These are phyloP conservation scores for Rehmannia glutinosa DNA, from an alignment of 257 asterid genomes.

Conservation along the genomic window DNA sequence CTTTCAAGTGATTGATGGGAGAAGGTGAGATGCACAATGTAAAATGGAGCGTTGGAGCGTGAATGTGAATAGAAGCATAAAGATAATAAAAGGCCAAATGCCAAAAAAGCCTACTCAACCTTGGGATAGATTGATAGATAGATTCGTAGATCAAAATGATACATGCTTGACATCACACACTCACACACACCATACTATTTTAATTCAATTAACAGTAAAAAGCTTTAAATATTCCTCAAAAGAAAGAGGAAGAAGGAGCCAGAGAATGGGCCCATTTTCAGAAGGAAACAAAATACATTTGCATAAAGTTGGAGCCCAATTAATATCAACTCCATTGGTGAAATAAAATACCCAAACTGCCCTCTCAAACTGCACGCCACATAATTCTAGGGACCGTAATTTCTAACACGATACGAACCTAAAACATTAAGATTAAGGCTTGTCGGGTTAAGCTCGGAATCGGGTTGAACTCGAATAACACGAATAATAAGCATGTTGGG, in stretches of 20 bases:
- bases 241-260: not conserved
- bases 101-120: not conserved
- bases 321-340: too few species aligned
- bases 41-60: constrained; percentile 9
- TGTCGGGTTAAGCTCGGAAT: too few species aligned
- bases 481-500: too few species aligned
- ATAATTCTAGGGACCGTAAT: too few species aligned
- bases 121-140: constrained; percentile 11
- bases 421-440: too few species aligned
- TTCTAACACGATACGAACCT: too few species aligned
- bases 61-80: not conserved
- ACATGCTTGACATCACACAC: not conserved
- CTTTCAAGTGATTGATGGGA: too few species aligned
- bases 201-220: not conserved
- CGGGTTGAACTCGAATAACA: too few species aligned
- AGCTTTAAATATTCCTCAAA: not conserved
- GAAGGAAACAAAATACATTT: not conserved
- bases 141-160: constrained; percentile 4
- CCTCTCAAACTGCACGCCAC: too few species aligned
- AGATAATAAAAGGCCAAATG: not conserved
- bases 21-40: not conserved
- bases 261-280: not conserved
- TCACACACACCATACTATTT: not conserved
- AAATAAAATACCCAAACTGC: too few species aligned
- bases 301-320: not conserved